Conservation (phyloP, 1,284 basidiomycete species). For the Heterobasidion irregulare region DNA sequence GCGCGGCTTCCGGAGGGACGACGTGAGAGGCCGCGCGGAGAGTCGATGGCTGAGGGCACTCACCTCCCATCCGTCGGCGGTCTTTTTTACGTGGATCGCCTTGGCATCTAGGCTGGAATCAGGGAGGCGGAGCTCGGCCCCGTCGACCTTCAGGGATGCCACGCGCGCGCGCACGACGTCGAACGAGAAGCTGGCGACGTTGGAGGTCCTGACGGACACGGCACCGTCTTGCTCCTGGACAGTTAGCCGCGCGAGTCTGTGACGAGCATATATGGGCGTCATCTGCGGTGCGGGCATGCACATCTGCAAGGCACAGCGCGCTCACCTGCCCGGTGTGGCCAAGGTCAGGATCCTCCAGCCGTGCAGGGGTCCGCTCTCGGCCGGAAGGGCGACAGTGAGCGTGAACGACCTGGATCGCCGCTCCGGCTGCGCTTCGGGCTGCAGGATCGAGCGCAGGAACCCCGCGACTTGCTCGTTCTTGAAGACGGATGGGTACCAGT, state of each 20-base stretch:
- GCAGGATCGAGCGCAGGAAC: conserved; percentile 36
- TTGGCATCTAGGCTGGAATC: background rate
- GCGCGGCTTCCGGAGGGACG: no score
- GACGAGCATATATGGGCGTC: background rate
- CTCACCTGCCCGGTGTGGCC: conserved; percentile 51
- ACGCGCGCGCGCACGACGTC: conserved; percentile 3
- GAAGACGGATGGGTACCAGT: conserved; percentile 66
- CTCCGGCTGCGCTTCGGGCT: conserved; percentile 12
- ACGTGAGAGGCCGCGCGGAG: no score
- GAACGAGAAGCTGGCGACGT: conserved; percentile 31
- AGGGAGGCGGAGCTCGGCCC: conserved; percentile 7
- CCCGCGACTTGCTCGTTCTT: conserved; percentile 41
- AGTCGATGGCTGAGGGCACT: background rate
- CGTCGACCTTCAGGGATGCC: conserved; percentile 5
- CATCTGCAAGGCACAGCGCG: background rate
- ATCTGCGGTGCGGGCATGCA: background rate
- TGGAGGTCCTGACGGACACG: conserved; percentile 27
- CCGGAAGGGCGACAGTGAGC: conserved; percentile 56
- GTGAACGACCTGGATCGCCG: conserved; percentile 35
- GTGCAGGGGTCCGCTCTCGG: conserved; percentile 55
- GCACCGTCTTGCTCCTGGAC: conserved; percentile 15
- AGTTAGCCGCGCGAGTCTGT: conserved; percentile 25
- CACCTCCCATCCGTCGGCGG: conserved; percentile 9
- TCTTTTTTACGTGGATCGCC: background rate
- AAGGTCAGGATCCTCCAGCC: conserved; percentile 56